Evolutionary conservation across 2,329 filamentous ascomycete species (phyloP).

Genomic region (Trichoderma breve): DNA sequence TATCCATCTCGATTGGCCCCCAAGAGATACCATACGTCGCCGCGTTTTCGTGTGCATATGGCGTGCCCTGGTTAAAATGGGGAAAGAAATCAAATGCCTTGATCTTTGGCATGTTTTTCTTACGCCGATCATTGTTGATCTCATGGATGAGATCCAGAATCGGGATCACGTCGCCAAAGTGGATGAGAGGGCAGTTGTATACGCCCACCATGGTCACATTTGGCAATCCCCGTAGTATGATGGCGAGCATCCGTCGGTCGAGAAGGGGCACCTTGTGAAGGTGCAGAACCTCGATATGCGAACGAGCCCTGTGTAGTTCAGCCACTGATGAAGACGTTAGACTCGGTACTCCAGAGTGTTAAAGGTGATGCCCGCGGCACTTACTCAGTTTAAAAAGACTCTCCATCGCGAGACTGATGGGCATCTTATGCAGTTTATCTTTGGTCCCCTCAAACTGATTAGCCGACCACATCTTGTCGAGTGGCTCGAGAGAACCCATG

Average conservation of each 20-base stretch:
- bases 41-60: slow-evolving; percentile 16
- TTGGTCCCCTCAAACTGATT: slow-evolving; percentile 23
- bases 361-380: slow-evolving; percentile 21
- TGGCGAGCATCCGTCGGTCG: slow-evolving; percentile 35
- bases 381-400: slow-evolving; percentile 27
- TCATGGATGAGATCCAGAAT: slow-evolving; percentile 38
- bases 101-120: slow-evolving; percentile 22
- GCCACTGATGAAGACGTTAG: slow-evolving; percentile 26
- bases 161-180: slow-evolving; percentile 36
- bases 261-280: slow-evolving; percentile 33
- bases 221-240: slow-evolving; percentile 36
- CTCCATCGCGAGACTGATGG: slow-evolving; percentile 20
- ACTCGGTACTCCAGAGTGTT: not conserved
- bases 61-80: slow-evolving; percentile 31
- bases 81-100: slow-evolving; percentile 37
- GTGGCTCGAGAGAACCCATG: not conserved
- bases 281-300: slow-evolving; percentile 29
- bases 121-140: slow-evolving; percentile 31
- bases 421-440: slow-evolving; percentile 10
- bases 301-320: slow-evolving; percentile 23
- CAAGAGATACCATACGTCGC: slow-evolving; percentile 34
- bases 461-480: slow-evolving; percentile 18
- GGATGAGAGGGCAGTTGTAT: slow-evolving; percentile 38
- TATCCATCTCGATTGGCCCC: slow-evolving; percentile 25
- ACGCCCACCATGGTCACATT: slow-evolving; percentile 35